Evolutionary conservation across 192 early-diverging fungal species (phyloP).

Genomic region (Jimgerdemannia lactiflua): DNA sequence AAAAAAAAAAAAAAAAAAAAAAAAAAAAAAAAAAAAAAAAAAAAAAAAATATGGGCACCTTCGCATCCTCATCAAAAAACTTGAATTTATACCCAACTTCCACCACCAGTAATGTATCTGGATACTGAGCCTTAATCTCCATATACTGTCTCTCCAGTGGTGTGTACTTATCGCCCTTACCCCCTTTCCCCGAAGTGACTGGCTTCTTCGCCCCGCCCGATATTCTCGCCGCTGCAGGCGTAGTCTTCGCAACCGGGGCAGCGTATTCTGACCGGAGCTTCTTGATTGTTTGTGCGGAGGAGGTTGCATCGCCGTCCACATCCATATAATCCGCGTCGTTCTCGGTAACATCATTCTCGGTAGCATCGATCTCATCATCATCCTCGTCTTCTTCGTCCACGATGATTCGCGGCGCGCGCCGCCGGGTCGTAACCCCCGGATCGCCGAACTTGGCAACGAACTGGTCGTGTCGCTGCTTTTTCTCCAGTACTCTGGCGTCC

Average conservation of each 20-base stretch:
- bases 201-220: slow-evolving; percentile 4
- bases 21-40: no score
- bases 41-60: slow-evolving; percentile 31
- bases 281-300: neutral
- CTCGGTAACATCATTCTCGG: neutral
- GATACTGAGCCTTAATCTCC: slow-evolving; percentile 67
- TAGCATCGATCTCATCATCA: neutral
- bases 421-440: neutral
- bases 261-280: neutral
- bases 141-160: slow-evolving; percentile 84
- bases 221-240: neutral
- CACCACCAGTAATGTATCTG: slow-evolving; percentile 72
- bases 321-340: neutral
- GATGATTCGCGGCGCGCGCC: neutral
- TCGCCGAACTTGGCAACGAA: slow-evolving; percentile 19
- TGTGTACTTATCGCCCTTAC: slow-evolving; percentile 53
- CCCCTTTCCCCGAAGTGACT: slow-evolving; percentile 8
- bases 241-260: neutral
- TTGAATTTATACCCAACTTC: slow-evolving; percentile 96
- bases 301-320: neutral
- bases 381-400: neutral
- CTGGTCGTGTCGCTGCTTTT: slow-evolving; percentile 10
- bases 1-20: no score
- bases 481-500: slow-evolving; percentile 2
- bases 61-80: slow-evolving; percentile 90